Base-by-base conservation (phyloP, 2,329 filamentous ascomycete genomes). In the Huntiella savannae region DNA sequence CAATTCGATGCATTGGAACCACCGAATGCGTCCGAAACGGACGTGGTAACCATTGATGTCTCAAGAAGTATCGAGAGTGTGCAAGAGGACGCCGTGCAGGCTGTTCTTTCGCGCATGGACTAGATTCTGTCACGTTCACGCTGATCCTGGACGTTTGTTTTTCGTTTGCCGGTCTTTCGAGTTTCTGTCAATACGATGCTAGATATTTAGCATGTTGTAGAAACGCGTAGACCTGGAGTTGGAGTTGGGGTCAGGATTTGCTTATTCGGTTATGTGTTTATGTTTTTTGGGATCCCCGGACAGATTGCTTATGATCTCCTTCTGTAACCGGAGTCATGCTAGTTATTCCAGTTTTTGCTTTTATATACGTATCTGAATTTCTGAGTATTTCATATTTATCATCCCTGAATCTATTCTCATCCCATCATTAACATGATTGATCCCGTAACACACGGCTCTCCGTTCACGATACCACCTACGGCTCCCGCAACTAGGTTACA, bases 1-100 rank as follows among this genome's bases (percentile, higher is more conserved):
- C 91, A 98, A 60, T 81, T 96, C 53, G 75, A 79, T 52, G 80
- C 77, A 45, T 71, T 98, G n/a, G 88, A 98, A 63, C 76, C 80
- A 51, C 91, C 91, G 0, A 69, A 69, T 44, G 62, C 64, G 40
- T 75, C 83, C 47, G 82, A 86, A 57, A 69, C 62, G 16, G 83
- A 91, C 60, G 79, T 82, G 51, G 69, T 86, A 51, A 74, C 66
- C 46, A 67, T 88, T 49, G 79, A 86, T 58, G 79, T 82, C 47
- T 75, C 73, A 63, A 61, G 67, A 49, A 57, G 70, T 46, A 52
- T 71, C 53, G 63, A 76, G 43, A 63, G 73, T 43, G 79, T 87
- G 48, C 69, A 77, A 61, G 60, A 61, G 17, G 69, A 75, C 44
- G 72, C 78, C 2, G 61, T 81, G 42, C 62, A 66, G 33, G 67